Evolutionary conservation across 257 asterid species (phyloP), one percentile per base, ranked within the genome.

Genomic region (Capsicum rhomboideum): DNA sequence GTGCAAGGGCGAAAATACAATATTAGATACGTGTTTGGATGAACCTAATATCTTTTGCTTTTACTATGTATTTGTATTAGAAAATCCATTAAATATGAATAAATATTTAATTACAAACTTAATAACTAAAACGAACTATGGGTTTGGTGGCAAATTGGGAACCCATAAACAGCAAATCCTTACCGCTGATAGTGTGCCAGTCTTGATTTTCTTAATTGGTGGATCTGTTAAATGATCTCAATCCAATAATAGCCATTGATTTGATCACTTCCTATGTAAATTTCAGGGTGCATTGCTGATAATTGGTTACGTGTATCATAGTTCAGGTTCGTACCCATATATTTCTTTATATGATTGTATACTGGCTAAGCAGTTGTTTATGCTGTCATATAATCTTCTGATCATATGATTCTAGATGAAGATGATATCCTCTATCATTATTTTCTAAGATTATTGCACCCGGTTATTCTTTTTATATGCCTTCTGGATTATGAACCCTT

Each of bases 221-320:
- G 44, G 28, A 77, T 77, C 82, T 77, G 23, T 26, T 50, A 26
- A n/a, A n/a, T 42, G 52, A 71, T 42, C 28, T 17, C 63, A 49
- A 77, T 77, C 82, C 46, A 26, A 50, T 26, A 77, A 26, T 77
- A 4, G 18, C 63, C 10, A 26, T 28, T 49, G 14, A 77, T 26
- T 16, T 9, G 46, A 4, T 77, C 82, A 28, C 26, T 77, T 10
- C 58, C 82, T 84, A 46, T 85, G 69, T 67, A 79, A 80, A 82
- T 89, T 89, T 87, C 93, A 95, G 98, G 98, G 97, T 83, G 94
- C 96, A 16, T 84, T 95, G 90, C 93, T 95, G 90, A 87, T 95
- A 85, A 85, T 95, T 89, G 97, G 97, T 61, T 95, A 91, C 68
- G 6, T 95, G 46, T 91, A 95, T 84, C 94, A 82, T 82, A 93